Percentiles rank a stretch among this genome's conserved stretches.
phyloP scores from a whole-genome alignment of 768 basidiomycete species.

The Rhodotorula graminis region DNA sequence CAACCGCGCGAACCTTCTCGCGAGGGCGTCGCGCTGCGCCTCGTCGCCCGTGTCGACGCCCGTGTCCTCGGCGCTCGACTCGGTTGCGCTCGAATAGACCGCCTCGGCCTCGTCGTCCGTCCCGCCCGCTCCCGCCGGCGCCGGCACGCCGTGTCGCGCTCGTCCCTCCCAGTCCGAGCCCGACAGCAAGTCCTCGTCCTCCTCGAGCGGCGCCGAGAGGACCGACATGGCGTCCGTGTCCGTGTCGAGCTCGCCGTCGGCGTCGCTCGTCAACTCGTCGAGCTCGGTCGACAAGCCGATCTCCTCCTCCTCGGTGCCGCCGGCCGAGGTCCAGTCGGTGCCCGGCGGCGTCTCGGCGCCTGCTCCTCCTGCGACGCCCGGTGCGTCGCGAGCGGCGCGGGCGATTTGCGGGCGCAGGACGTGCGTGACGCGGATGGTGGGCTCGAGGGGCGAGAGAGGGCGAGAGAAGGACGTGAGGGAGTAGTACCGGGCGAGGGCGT shows the following conservation, averaged over 20 bases:
- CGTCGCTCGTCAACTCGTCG: slow-evolving; percentile 10
- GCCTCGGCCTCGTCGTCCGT: slow-evolving; percentile 14
- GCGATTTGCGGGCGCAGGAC: slow-evolving; percentile 23
- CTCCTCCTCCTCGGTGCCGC: not conserved
- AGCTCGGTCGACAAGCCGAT: not conserved
- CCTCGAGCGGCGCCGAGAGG: slow-evolving; percentile 8
- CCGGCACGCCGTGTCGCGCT: too few species aligned
- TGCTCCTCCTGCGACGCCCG: not conserved
- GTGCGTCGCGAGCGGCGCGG: not conserved
- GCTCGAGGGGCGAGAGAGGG: slow-evolving; percentile 27
- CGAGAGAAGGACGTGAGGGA: slow-evolving; percentile 28
- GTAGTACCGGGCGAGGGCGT: slow-evolving; percentile 35
- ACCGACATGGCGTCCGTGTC: slow-evolving; percentile 3
- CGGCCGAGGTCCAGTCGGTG: slow-evolving; percentile 22
- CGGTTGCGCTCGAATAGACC: slow-evolving; percentile 8
- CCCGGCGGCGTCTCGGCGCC: slow-evolving; percentile 24
- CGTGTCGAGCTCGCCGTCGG: not conserved
- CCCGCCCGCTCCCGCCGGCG: not conserved
- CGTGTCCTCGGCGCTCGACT: not conserved
- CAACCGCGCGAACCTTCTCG: not conserved
- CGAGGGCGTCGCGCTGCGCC: not conserved
- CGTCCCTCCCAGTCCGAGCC: not conserved
- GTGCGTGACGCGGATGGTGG: slow-evolving; percentile 22
- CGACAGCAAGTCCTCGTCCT: not conserved
- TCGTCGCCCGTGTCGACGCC: not conserved